These are phyloP conservation scores for Allomyces javanicus DNA, from an alignment of 192 early-diverging fungal species.

Conservation along the genomic window DNA sequence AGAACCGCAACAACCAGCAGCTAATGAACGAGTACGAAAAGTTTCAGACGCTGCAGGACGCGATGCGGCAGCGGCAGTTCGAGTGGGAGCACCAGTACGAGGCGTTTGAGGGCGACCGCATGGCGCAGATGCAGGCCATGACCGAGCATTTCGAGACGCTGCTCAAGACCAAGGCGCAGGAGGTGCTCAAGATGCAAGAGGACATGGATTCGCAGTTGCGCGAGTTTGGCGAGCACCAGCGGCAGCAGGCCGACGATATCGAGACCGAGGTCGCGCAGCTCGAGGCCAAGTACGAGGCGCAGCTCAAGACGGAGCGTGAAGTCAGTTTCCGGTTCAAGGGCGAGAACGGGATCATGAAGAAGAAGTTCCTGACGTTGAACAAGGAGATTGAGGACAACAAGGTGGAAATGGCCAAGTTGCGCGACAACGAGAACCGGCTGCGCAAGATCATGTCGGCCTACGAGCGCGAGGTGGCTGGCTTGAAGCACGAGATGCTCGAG, in stretches of 20 bases:
- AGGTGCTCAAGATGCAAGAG: constrained; percentile 25
- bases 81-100: constrained; percentile 23
- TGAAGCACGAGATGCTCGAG: constrained; percentile 34
- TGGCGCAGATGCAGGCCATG: constrained; percentile 12
- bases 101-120: constrained; percentile 13
- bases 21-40: constrained; percentile 41
- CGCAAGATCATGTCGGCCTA: constrained; percentile 17
- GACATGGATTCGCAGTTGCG: constrained; percentile 14
- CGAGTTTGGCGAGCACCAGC: constrained; percentile 23
- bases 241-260: constrained; percentile 24
- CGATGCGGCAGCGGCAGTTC: constrained; percentile 14
- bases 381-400: constrained; percentile 37
- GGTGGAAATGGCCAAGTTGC: constrained; percentile 21
- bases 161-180: constrained; percentile 16
- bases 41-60: constrained; percentile 21
- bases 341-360: constrained; percentile 40
- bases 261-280: constrained; percentile 24
- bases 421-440: constrained; percentile 26
- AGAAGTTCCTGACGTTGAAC: constrained; percentile 36
- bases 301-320: constrained; percentile 24
- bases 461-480: constrained; percentile 26
- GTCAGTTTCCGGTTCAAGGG: constrained; percentile 31
- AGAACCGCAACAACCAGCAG: constrained; percentile 28
- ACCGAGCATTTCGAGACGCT: constrained; percentile 21
- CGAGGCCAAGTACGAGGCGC: constrained; percentile 20